phyloP scores from a whole-genome alignment of 176 grass and related monocot species.

The Ensete glaucum region DNA sequence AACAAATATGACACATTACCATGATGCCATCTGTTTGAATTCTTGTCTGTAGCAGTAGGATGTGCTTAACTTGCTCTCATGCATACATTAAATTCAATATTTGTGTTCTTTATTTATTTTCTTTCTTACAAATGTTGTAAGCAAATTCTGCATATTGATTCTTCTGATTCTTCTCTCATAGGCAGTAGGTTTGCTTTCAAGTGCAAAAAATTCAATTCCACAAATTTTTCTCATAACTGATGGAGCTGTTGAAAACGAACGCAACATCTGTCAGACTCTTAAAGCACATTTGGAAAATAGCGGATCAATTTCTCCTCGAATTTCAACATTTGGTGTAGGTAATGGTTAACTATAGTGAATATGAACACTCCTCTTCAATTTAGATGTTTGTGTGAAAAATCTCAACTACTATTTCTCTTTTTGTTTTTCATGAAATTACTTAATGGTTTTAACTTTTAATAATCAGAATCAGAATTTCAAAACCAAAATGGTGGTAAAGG shows the following conservation, averaged over 20 bases:
- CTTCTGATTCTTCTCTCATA: conserved; percentile 21
- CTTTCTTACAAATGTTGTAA: background rate
- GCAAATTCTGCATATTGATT: background rate
- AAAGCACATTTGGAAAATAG: conserved; percentile 36
- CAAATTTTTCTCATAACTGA: conserved; percentile 97
- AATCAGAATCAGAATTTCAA: background rate
- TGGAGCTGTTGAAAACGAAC: conserved; percentile 82
- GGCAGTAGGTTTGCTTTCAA: conserved; percentile 66
- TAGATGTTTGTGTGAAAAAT: background rate
- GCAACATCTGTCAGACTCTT: conserved; percentile 60
- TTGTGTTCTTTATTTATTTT: background rate
- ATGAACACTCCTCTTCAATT: background rate
- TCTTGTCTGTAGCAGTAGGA: background rate
- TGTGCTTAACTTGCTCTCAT: background rate
- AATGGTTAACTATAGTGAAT: conserved; percentile 20
- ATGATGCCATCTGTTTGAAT: background rate
- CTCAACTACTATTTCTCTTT: too few relatives aligned
- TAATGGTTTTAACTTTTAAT: too few relatives aligned
- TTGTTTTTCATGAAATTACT: background rate
- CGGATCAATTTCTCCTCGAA: conserved; percentile 58
- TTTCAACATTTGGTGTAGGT: conserved; percentile 97
- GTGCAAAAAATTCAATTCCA: conserved; percentile 50
- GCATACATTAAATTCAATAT: background rate
- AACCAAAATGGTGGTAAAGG: background rate
- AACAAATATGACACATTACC: background rate